Conservation (phyloP, 2,329 filamentous ascomycete species). For the Falciphora oryzae region DNA sequence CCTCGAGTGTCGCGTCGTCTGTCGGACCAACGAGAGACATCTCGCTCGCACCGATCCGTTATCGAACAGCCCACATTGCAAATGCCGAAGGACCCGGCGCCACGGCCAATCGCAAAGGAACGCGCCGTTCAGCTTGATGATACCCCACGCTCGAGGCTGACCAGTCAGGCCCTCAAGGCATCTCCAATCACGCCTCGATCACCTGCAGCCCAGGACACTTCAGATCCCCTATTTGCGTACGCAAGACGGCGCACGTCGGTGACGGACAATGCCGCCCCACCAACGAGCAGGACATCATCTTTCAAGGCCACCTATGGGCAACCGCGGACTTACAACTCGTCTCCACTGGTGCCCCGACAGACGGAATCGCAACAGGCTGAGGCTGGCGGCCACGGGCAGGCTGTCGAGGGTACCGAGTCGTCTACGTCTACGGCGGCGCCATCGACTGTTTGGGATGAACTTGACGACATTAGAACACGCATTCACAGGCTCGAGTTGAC, state of each 20-base stretch:
- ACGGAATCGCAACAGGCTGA: conserved; percentile 33
- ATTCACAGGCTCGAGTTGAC: conserved; percentile 87
- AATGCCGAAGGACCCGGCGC: conserved; percentile 36
- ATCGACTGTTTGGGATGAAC: conserved; percentile 94
- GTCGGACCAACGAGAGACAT: conserved; percentile 50
- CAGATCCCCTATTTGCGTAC: conserved; percentile 24
- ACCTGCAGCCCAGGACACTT: conserved; percentile 39
- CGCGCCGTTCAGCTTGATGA: conserved; percentile 23
- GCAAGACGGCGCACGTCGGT: conserved; percentile 38
- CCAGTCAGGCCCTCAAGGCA: conserved; percentile 17
- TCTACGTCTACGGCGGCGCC: conserved; percentile 82
- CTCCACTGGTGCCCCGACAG: conserved; percentile 48
- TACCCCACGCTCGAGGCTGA: conserved; percentile 21
- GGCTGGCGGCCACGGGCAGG: conserved; percentile 27
- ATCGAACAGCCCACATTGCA: conserved; percentile 38
- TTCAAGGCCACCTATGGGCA: conserved; percentile 38
- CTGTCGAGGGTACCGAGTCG: conserved; percentile 70
- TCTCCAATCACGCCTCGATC: conserved; percentile 46
- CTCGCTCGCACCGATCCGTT: conserved; percentile 30
- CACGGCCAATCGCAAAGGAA: conserved; percentile 37
- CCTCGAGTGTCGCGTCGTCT: conserved; percentile 46
- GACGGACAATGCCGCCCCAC: conserved; percentile 37
- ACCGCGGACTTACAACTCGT: conserved; percentile 49
- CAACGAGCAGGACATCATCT: conserved; percentile 36
- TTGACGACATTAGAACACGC: conserved; percentile 90